Evolutionary conservation across 768 basidiomycete genomes (phyloP).

Genomic region (Kwoniella dendrophila): DNA sequence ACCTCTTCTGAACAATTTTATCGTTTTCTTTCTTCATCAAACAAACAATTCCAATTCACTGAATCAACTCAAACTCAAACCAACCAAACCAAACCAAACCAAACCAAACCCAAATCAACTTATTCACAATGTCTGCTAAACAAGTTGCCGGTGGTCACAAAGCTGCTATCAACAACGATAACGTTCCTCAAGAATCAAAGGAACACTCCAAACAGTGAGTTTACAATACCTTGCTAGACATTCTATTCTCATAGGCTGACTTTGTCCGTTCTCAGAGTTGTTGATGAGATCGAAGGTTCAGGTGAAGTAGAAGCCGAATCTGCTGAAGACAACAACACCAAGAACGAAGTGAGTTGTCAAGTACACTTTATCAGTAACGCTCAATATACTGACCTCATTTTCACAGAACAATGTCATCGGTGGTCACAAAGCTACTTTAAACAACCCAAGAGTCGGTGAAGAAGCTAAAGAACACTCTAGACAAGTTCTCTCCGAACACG

Average conservation of each 20-base stretch:
- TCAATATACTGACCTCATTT: neutral
- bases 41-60: neutral
- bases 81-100: neutral
- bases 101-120: constrained; percentile 8
- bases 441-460: constrained; percentile 50
- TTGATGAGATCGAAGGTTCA: constrained; percentile 27
- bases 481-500: constrained; percentile 38
- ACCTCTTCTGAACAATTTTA: neutral
- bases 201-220: constrained; percentile 40
- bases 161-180: constrained; percentile 41
- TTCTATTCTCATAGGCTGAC: constrained; percentile 2
- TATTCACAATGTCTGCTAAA: constrained; percentile 29
- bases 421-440: constrained; percentile 52
- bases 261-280: constrained; percentile 10
- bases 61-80: neutral
- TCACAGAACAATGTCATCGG: constrained; percentile 55
- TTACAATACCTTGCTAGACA: too few relatives aligned
- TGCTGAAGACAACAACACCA: constrained; percentile 13
- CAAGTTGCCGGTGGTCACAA: constrained; percentile 42
- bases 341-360: constrained; percentile 36
- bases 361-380: neutral
- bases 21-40: neutral
- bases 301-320: constrained; percentile 19
- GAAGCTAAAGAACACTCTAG: constrained; percentile 52
- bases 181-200: constrained; percentile 37